Evolutionary conservation across 2,329 filamentous ascomycete genomes (phyloP).

Genomic region (Chrysoporthe austroafricana): DNA sequence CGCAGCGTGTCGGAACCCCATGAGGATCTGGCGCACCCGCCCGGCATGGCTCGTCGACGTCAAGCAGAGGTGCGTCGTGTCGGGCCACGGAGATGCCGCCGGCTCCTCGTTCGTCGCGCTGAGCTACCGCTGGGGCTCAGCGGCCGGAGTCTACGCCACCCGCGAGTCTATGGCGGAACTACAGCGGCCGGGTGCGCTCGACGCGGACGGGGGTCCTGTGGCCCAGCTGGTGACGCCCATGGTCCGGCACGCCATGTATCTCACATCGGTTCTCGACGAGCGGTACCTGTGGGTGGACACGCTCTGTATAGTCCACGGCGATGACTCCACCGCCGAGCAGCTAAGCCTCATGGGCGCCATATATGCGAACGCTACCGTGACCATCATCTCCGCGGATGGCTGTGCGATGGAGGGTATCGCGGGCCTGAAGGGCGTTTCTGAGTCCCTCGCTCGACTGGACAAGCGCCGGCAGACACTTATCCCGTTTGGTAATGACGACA

Average conservation of each 20-base stretch:
- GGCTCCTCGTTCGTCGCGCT: conserved; percentile 5
- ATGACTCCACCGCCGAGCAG: conserved; percentile 8
- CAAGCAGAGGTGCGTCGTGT: neutral
- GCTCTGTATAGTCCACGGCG: conserved; percentile 38
- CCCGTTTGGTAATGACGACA: conserved; percentile 2
- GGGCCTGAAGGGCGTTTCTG: neutral
- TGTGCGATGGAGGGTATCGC: neutral
- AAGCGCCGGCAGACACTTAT: neutral
- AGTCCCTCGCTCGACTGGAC: neutral
- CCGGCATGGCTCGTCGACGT: conserved; percentile 10
- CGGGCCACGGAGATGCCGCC: neutral
- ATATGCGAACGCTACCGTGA: conserved; percentile 32
- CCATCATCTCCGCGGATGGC: conserved; percentile 29
- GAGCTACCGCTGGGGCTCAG: conserved; percentile 10
- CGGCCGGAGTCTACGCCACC: neutral
- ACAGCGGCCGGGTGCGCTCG: neutral
- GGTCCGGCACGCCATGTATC: conserved; percentile 19
- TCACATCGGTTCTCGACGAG: conserved; percentile 29
- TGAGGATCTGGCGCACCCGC: neutral
- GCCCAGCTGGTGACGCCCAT: conserved; percentile 27
- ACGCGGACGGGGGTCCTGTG: neutral
- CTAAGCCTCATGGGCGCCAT: conserved; percentile 26
- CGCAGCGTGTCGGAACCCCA: neutral
- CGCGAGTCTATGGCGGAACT: neutral
- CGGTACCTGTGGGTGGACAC: conserved; percentile 40